Conservation (phyloP, 805 yeast genomes). For the Metschnikowia similis region DNA sequence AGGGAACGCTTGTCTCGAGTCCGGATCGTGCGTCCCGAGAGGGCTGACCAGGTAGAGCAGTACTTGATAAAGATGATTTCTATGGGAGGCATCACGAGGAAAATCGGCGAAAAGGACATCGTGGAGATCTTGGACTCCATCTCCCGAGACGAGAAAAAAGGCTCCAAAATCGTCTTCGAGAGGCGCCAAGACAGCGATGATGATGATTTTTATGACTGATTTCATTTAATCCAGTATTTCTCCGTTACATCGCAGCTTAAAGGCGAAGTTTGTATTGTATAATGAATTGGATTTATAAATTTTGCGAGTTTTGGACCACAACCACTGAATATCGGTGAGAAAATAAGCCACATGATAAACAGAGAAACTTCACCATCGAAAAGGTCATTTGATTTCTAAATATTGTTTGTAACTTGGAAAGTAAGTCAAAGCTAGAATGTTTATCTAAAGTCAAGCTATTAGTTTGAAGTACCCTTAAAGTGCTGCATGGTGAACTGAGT, state of each 20-base stretch:
- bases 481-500: too few species aligned
- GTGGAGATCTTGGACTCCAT: constrained; percentile 81
- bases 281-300: neutral
- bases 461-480: too few species aligned
- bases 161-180: constrained; percentile 60
- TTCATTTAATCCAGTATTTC: neutral
- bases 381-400: too few species aligned
- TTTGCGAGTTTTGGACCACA: too few species aligned
- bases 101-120: constrained; percentile 76
- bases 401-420: too few species aligned
- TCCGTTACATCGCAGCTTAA: neutral
- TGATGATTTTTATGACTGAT: constrained; percentile 32
- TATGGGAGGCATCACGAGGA: constrained; percentile 70
- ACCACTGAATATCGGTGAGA: too few species aligned
- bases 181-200: constrained; percentile 38
- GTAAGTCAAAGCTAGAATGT: too few species aligned
- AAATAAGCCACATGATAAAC: too few species aligned
- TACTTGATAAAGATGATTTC: constrained; percentile 67
- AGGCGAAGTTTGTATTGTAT: neutral
- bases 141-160: constrained; percentile 63
- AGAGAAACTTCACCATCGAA: too few species aligned
- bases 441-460: too few species aligned
- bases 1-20: constrained; percentile 85
- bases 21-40: constrained; percentile 82
- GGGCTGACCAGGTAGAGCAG: constrained; percentile 85